Evolutionary conservation across 176 grass and related monocot genomes (phyloP).

Genomic region (barley (Hordeum vulgare)): DNA sequence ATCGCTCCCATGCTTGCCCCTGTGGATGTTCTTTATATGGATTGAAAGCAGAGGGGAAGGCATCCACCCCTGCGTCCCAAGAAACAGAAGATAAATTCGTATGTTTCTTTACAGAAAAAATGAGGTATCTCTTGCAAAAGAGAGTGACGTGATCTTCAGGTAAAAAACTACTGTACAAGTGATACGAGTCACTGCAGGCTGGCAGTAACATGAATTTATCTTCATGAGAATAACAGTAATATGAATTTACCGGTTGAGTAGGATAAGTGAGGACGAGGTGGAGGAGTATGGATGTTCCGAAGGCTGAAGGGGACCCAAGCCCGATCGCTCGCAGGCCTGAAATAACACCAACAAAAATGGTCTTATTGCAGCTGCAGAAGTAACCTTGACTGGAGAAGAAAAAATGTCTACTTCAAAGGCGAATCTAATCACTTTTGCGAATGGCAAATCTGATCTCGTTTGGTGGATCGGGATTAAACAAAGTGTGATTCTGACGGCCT

Average conservation of each 20-base stretch:
- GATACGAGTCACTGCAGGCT: too few species aligned
- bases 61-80: constrained; percentile 37
- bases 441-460: neutral
- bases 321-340: constrained; percentile 47
- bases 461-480: neutral
- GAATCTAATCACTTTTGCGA: neutral
- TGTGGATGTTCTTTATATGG: constrained; percentile 60
- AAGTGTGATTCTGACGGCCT: neutral
- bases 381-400: neutral
- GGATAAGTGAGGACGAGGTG: constrained; percentile 37
- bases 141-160: too few species aligned
- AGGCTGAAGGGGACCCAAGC: constrained; percentile 3
- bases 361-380: neutral
- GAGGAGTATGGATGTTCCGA: constrained; percentile 10
- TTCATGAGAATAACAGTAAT: too few species aligned
- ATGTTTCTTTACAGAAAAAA: neutral
- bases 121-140: too few species aligned
- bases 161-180: too few species aligned
- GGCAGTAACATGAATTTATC: too few species aligned
- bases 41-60: constrained; percentile 56
- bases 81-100: neutral
- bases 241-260: constrained; percentile 44
- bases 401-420: neutral
- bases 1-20: constrained; percentile 62
- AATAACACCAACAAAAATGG: neutral